Conservation (phyloP, 495 filamentous ascomycete species). For the Sphaerosporella brunnea region DNA sequence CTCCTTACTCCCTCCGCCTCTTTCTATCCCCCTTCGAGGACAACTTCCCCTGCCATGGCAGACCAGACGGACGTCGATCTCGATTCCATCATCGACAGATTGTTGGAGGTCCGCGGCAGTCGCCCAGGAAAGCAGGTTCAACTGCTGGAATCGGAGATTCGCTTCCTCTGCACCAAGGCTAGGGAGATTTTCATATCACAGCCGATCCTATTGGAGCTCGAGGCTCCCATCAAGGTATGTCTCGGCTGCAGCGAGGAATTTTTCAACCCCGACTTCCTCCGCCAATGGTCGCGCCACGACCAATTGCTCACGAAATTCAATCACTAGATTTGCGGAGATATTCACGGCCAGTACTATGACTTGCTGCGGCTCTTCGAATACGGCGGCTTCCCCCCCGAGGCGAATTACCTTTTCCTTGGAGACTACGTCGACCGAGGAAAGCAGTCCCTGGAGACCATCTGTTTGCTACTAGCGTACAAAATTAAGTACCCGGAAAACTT, state of each 20-base stretch:
- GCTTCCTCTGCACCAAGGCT: slow-evolving; percentile 95
- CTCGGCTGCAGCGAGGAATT: not conserved
- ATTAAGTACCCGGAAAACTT: slow-evolving; percentile 99
- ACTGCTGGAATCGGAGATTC: slow-evolving; percentile 88
- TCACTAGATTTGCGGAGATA: slow-evolving; percentile 92
- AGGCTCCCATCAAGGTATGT: slow-evolving; percentile 94
- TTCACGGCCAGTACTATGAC: slow-evolving; percentile 98
- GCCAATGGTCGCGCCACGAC: not conserved
- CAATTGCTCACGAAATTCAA: slow-evolving; percentile 11
- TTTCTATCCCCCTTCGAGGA: slow-evolving; percentile 11
- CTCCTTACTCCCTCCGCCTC: slow-evolving; percentile 3
- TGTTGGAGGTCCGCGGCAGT: slow-evolving; percentile 94
- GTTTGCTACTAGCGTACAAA: slow-evolving; percentile 94
- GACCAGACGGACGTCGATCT: slow-evolving; percentile 94
- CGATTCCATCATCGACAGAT: slow-evolving; percentile 96
- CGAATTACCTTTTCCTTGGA: slow-evolving; percentile 98
- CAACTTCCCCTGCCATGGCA: slow-evolving; percentile 45
- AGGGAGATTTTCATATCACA: slow-evolving; percentile 99
- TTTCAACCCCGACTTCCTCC: slow-evolving; percentile 3
- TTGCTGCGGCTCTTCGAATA: slow-evolving; percentile 95
- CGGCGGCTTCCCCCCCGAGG: slow-evolving; percentile 94
- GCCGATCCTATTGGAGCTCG: slow-evolving; percentile 90
- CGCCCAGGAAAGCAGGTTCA: slow-evolving; percentile 97
- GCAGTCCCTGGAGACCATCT: slow-evolving; percentile 98
- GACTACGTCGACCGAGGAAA: slow-evolving; percentile 99